phyloP scores from a whole-genome alignment of 768 basidiomycete species.

The Paxillus ammoniavirescens region DNA sequence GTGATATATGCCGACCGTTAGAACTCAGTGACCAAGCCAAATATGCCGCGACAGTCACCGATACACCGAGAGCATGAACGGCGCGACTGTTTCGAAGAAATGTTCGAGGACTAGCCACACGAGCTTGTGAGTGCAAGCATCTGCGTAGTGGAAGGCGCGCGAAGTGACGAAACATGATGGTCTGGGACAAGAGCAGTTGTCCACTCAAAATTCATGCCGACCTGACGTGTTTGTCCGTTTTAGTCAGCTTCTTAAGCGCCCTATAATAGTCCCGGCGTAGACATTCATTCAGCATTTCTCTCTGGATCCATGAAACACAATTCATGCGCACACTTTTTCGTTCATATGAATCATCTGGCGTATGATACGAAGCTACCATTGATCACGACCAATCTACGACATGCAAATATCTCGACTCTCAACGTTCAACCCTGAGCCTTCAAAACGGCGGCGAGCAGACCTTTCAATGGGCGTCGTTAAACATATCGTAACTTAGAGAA shows the following conservation, averaged over 20 bases:
- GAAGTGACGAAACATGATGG: slow-evolving; percentile 53
- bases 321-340: too few species aligned
- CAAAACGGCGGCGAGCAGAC: not conserved
- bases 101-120: slow-evolving; percentile 17
- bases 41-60: slow-evolving; percentile 45
- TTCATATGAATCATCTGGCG: too few species aligned
- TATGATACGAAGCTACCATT: too few species aligned
- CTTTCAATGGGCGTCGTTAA: too few species aligned
- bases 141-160: slow-evolving; percentile 53
- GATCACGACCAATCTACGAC: too few species aligned
- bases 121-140: slow-evolving; percentile 46
- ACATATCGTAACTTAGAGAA: slow-evolving; percentile 15
- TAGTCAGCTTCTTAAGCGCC: slow-evolving; percentile 17
- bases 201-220: slow-evolving; percentile 22
- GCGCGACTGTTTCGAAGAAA: slow-evolving; percentile 27
- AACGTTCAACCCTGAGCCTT: too few species aligned
- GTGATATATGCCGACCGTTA: slow-evolving; percentile 40
- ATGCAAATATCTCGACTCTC: too few species aligned
- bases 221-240: slow-evolving; percentile 5
- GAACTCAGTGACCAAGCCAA: slow-evolving; percentile 48
- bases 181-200: slow-evolving; percentile 1
- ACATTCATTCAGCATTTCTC: too few species aligned
- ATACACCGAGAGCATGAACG: slow-evolving; percentile 41
- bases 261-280: too few species aligned
- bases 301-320: too few species aligned